Evolutionary conservation across 1,284 basidiomycete genomes (phyloP), one percentile per base, ranked within the genome.

Genomic region (Puccinia hordei): DNA sequence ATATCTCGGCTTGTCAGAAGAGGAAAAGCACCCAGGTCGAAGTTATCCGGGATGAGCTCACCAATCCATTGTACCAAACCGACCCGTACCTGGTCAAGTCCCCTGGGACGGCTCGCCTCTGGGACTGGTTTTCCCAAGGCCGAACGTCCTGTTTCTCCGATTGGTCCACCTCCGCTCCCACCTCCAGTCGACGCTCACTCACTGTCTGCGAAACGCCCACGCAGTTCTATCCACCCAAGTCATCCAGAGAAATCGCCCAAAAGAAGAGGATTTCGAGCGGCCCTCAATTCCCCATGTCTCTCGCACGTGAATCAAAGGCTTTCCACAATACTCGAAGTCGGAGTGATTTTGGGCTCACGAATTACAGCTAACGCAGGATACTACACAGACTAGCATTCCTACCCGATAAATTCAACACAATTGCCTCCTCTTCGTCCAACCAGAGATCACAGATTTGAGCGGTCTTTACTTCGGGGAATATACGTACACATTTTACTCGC

Each of bases 141-240:
- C 73, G 41, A 24, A 61, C 30, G 0, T 76, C 74, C 10, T 66
- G 44, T 27, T 76, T 76, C 46, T 76, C 74, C 12, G 74, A 61
- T 38, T 76, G 74, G 74, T 76, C 74, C 19, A 66, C 44, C n/a
- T 63, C 74, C 8, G 65, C 74, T 27, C 65, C 74, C 1, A n/a
- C 74, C 27, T 51, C 74, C 24, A 38, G 61, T 30, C 59, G 33
- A 1, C 22, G 38, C 19, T 76, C 74, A n/a, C n/a, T 15, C 13
- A 46, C 74, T 49, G 8, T 63, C 35, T 38, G 35, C 61, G 61
- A 63, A 38, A 41, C 61, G 1, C 35, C 61, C 15, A 63, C 61
- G 3, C 61, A 63, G 22, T 17, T 63, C 61, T 63, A 63, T 15
- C 17, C 33, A 8, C 35, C 61, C 22, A 63, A 63, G 22, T 63